phyloP scores from a whole-genome alignment of 2,329 filamentous ascomycete genomes.

The Canariomyces notabilis region DNA sequence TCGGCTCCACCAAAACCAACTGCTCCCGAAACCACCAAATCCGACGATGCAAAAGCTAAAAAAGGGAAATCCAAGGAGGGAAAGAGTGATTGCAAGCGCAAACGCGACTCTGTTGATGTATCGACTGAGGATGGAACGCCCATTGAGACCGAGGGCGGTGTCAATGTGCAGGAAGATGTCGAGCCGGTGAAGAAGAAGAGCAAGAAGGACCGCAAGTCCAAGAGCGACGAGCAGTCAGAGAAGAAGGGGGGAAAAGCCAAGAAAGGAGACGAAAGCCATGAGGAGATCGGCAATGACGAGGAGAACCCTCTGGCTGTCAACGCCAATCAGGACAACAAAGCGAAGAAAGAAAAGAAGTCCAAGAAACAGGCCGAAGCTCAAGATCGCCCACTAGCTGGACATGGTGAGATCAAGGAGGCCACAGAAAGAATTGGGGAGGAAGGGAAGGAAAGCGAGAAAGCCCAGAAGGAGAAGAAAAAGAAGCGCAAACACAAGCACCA shows the following conservation, averaged over 20 bases:
- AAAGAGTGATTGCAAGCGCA: constrained; percentile 21
- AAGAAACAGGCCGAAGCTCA: constrained; percentile 4
- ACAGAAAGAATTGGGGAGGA: not conserved
- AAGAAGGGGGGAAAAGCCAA: constrained; percentile 4
- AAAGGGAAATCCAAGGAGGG: constrained; percentile 17
- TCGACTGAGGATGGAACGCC: not conserved
- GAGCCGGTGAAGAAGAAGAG: constrained; percentile 20
- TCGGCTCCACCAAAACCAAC: not conserved
- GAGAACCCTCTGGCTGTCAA: not conserved
- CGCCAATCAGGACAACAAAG: constrained; percentile 1
- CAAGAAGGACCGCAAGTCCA: constrained; percentile 13
- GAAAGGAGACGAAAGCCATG: not conserved
- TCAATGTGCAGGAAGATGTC: not conserved
- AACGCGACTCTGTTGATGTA: constrained; percentile 3
- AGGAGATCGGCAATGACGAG: not conserved
- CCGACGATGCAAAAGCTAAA: not conserved
- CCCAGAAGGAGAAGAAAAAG: constrained; percentile 3
- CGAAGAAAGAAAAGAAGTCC: constrained; percentile 3
- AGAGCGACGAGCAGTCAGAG: not conserved
- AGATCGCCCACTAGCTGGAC: not conserved
- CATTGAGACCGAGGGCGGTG: not conserved
- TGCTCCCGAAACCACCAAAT: not conserved
- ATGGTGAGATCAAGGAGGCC: not conserved
- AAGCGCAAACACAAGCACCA: constrained; percentile 4
- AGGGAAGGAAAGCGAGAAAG: constrained; percentile 1